Evolutionary conservation across 169 alveolate genomes (phyloP), one percentile per base, ranked within the genome.

Genomic region (Plasmodium gaboni): DNA sequence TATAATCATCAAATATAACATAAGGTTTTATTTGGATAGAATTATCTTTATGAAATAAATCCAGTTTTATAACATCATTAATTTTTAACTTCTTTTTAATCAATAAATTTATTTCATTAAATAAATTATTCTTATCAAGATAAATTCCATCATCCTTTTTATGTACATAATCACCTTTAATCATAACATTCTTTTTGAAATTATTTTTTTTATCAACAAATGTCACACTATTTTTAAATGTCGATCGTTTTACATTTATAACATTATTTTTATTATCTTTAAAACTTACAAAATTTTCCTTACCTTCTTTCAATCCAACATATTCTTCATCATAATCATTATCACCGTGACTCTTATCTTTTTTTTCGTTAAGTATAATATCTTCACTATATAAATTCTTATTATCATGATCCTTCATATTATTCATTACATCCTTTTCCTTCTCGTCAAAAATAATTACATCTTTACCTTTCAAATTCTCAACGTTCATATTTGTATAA

Each of bases 21-120:
- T 64, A 78, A 4, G 89, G 89, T 12, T 78, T 78, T 78, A 78
- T 78, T 44, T 78, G 74, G 51, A 76, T 78, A 59, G 78, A 78
- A 48, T 78, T 78, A 72, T 78, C 89, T 28, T 65, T 78, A 44
- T 65, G 67, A 64, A 78, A 78, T 50, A 78, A 64, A 44, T 78
- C 76, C 3, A 78, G 48, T 65, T 78, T 78, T 38, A 78, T 65
- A 26, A 55, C 67, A 65, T 78, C 78, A 65, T 51, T 64, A 46
- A 78, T 78, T 50, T 78, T 78, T 78, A 78, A 19, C 67, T 63
- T 78, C 67, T 59, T 78, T 50, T 44, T 78, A 24, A 78, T 65
- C 48, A 78, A 65, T 57, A 44, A 48, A 44, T 78, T 78, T 64
- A 78, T 64, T 63, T 78, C 89, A 22, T 78, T 74, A 44, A 78